Evolutionary conservation across 106 monocot species (phyloP).

Genomic region (Acorus gramineus): DNA sequence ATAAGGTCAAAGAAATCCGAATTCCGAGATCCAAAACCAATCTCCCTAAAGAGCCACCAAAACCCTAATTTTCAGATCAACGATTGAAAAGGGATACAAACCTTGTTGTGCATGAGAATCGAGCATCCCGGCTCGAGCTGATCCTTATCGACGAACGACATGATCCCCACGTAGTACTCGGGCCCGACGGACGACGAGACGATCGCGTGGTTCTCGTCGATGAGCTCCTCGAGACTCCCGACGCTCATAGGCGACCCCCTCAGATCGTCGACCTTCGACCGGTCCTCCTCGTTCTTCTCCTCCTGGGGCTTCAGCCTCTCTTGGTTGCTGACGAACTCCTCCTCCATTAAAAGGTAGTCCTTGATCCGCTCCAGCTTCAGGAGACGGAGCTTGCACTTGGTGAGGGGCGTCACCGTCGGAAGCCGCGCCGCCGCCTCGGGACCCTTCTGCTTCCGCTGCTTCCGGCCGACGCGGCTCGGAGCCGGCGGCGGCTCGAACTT

Average conservation of each 20-base stretch:
- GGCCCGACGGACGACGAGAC: constrained; percentile 1
- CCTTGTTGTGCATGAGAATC: neutral
- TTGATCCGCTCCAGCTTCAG: neutral
- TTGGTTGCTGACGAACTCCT: neutral
- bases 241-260: constrained; percentile 7
- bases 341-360: neutral
- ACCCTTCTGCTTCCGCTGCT: neutral
- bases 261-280: constrained; percentile 5
- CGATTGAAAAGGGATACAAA: too few relatives aligned
- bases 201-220: constrained; percentile 8
- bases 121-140: neutral
- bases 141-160: neutral
- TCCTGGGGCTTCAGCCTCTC: constrained; percentile 3
- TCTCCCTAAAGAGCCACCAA: too few relatives aligned
- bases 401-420: neutral
- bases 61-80: too few relatives aligned
- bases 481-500: too few relatives aligned
- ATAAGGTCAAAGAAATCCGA: too few relatives aligned
- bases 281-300: constrained; percentile 11
- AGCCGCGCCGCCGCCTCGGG: neutral
- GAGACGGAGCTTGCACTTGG: neutral
- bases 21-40: too few relatives aligned
- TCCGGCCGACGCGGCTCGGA: neutral
- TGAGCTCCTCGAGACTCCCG: constrained; percentile 11
- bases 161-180: constrained; percentile 2